Base-by-base conservation (phyloP, 129 eudicot genomes). In the Escallonia rubra region DNA sequence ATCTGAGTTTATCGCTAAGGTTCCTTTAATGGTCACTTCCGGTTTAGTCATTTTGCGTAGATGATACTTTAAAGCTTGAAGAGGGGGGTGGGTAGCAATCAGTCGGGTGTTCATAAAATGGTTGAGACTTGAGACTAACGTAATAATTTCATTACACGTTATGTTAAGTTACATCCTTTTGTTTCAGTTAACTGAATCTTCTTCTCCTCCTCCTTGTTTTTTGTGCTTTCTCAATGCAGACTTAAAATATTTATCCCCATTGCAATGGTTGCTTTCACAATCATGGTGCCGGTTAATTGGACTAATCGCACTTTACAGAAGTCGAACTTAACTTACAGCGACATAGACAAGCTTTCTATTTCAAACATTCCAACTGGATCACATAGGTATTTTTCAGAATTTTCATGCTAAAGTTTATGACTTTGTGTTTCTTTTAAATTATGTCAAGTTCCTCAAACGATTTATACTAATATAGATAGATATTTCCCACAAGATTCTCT, bases 331-430 rank as follows among this genome's bases (percentile, higher is more conserved):
- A 80, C 85, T 54, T 88, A 75, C 69, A 85, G 83, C 71, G 76
- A 78, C 56, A 72, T 88, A 61, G 96, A 88, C 85, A 88, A 88
- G 78, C 96, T 88, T 72, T 88, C 96, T 23, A 85, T 88, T 66
- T 82, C 96, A 71, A 88, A 88, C 68, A 74, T 88, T 73, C 91
- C 96, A 52, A 67, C 71, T 14, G 86, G 87, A 67, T 88, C 96
- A 56, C 69, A 73, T 56, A 85, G 96, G 96, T 88, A 76, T 57
- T 45, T 23, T 3, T 57, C 14, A 13, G 34, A 23, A 0, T 23
- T 23, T 23, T 23, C 34, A 23, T 23, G 34, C 1, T 23, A 23
- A 23, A 23, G 34, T 23, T 23, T 70, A 11, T 2, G 57, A 15
- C 12, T 16, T 12, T 9, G 10, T 54, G 9, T 48, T 10, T 55